Conservation (phyloP, 2,329 filamentous ascomycete species). For the Sphaerulina musiva region DNA sequence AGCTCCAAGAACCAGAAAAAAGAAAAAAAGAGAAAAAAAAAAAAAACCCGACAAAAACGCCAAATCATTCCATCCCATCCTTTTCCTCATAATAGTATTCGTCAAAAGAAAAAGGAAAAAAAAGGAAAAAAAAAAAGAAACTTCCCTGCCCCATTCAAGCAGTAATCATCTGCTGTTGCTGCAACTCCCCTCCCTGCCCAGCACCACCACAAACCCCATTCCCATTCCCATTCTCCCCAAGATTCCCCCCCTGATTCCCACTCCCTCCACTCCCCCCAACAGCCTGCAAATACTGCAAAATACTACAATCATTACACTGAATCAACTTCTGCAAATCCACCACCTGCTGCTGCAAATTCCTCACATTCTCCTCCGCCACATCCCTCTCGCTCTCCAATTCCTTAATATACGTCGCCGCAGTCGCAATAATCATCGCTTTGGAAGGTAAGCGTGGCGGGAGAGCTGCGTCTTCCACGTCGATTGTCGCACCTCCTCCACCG, state of each 20-base stretch:
- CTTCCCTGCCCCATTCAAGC: neutral
- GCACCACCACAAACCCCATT: too few relatives aligned
- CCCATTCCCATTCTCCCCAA: too few relatives aligned
- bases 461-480: conserved; percentile 40
- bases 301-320: conserved; percentile 41
- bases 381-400: conserved; percentile 41
- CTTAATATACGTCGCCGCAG: conserved; percentile 43
- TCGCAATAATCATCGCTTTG: conserved; percentile 44
- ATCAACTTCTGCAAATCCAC: conserved; percentile 41
- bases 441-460: conserved; percentile 37
- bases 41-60: too few relatives aligned
- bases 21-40: neutral
- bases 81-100: neutral
- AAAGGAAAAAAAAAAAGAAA: neutral
- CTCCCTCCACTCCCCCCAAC: conserved; percentile 1
- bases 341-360: conserved; percentile 35
- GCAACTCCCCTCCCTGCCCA: neutral
- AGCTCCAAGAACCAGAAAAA: too few relatives aligned
- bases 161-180: neutral
- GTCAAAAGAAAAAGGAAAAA: too few relatives aligned
- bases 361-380: conserved; percentile 36
- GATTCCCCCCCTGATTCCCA: neutral
- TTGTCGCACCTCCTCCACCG: too few relatives aligned
- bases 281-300: conserved; percentile 23
- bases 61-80: neutral